Evolutionary conservation across 83 land plant genomes (phyloP), one percentile per base, ranked within the genome.

Genomic region (Picea mariana): DNA sequence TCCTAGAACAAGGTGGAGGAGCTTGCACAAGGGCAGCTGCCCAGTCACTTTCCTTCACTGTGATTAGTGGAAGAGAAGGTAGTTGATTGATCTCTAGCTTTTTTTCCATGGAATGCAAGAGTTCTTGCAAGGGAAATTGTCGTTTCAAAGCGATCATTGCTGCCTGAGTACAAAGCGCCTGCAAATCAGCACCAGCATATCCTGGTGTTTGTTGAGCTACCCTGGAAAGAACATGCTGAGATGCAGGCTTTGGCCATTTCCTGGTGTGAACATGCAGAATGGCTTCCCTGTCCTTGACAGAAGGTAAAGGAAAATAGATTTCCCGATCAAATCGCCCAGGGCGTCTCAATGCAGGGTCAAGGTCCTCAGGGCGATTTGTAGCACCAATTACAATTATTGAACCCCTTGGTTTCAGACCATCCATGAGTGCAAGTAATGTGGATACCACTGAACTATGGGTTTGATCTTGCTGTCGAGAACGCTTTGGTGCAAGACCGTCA

Each of bases 281-380:
- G 23, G 98, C 86, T 77, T 86, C 87, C 49, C 99, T 88, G 79
- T 94, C 99, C 81, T 86, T 82, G 3, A 87, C 63, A 11, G 95
- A 93, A 71, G 99, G 99, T 52, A 97, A 87, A 47, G 99, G 99
- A 81, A 97, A 97, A 87, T 95, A 97, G 23, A 97, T 95, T 82
- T 97, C 99, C 69, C 99, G 83, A 80, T 97, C 99, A 89, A 97
- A 97, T 78, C 99, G 87, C 66, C 99, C 99, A 68, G 99, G 98
- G 47, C 99, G 88, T 59, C 99, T 88, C 81, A 97, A 85, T 27
- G 99, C 99, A 60, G 99, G 97, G 86, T 97, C 99, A 79, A 97
- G 89, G 65, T 98, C 86, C 71, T 97, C 99, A 66, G 99, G 99
- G 52, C 99, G 95, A 89, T 97, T 97, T 63, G 99, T 97, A 21